These are phyloP conservation scores for Fusarium marasasianum DNA, from an alignment of 2,329 filamentous ascomycete genomes.

Conservation along the genomic window DNA sequence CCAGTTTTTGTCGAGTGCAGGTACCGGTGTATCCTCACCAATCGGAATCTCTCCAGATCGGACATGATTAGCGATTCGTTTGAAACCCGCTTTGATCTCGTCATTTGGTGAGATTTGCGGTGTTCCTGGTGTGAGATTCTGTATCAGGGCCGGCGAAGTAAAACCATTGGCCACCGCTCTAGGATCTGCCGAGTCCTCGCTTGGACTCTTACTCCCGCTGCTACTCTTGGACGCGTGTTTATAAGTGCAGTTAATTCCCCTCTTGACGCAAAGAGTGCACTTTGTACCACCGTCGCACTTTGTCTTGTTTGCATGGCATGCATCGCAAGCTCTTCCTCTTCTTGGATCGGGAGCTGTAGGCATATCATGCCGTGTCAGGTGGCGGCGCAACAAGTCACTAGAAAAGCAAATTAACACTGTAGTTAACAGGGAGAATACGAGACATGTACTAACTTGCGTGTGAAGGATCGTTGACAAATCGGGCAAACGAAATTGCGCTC, in stretches of 20 bases:
- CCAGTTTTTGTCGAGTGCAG: constrained; percentile 24
- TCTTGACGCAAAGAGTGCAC: constrained; percentile 53
- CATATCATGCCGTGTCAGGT: constrained; percentile 48
- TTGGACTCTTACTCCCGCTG: constrained; percentile 12
- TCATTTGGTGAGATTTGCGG: constrained; percentile 3
- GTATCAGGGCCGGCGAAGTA: not conserved
- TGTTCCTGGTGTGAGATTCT: not conserved
- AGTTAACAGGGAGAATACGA: not conserved
- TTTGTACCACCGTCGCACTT: constrained; percentile 54
- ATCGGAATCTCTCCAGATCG: constrained; percentile 10
- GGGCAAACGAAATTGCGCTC: constrained; percentile 48
- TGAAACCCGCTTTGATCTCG: constrained; percentile 10
- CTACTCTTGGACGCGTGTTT: constrained; percentile 32
- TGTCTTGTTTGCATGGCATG: constrained; percentile 57
- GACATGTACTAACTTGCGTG: constrained; percentile 48
- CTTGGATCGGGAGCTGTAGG: constrained; percentile 45
- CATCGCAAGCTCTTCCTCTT: constrained; percentile 53
- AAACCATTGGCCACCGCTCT: not conserved
- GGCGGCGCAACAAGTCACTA: constrained; percentile 52
- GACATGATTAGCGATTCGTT: constrained; percentile 12
- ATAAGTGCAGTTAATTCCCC: constrained; percentile 51
- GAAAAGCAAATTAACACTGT: not conserved
- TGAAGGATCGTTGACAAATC: constrained; percentile 52
- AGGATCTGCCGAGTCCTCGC: constrained; percentile 5
- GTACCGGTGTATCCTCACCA: constrained; percentile 6